These are phyloP conservation scores for Loxodes magnus DNA, from an alignment of 73 alveolate genomes.

Conservation along the genomic window DNA sequence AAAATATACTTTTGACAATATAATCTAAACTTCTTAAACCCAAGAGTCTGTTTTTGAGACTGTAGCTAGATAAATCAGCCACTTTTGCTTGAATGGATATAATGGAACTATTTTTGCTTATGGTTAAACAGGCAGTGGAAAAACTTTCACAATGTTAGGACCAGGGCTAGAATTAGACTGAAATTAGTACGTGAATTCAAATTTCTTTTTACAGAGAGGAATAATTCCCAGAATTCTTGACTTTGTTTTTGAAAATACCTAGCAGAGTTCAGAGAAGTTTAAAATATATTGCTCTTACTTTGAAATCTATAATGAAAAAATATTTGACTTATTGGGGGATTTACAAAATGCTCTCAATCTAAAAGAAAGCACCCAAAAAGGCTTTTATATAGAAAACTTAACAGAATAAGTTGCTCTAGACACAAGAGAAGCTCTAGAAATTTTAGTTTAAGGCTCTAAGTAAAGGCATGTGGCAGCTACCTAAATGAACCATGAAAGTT, in stretches of 20 bases:
- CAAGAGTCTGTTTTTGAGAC: constrained; percentile 56
- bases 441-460: constrained; percentile 43
- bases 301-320: constrained; percentile 70
- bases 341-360: constrained; percentile 43
- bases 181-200: no score
- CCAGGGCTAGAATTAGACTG: no score
- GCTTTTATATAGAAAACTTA: constrained; percentile 60
- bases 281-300: constrained; percentile 60
- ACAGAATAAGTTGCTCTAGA: constrained; percentile 41
- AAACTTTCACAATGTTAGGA: constrained; percentile 76
- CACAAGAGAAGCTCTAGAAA: constrained; percentile 34
- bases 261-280: constrained; percentile 40
- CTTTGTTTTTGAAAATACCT: constrained; percentile 46
- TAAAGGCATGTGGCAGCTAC: constrained; percentile 49
- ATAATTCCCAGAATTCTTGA: constrained; percentile 60
- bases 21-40: constrained; percentile 37
- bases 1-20: constrained; percentile 62
- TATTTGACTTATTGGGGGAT: constrained; percentile 51
- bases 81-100: constrained; percentile 57
- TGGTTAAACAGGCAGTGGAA: constrained; percentile 76
- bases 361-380: constrained; percentile 61
- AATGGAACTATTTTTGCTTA: constrained; percentile 67
- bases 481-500: constrained; percentile 64
- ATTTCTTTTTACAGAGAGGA: constrained; percentile 41
- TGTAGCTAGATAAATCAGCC: constrained; percentile 62